phyloP scores from a whole-genome alignment of 176 grass and related monocot genomes.

The Saccharum spontaneum region DNA sequence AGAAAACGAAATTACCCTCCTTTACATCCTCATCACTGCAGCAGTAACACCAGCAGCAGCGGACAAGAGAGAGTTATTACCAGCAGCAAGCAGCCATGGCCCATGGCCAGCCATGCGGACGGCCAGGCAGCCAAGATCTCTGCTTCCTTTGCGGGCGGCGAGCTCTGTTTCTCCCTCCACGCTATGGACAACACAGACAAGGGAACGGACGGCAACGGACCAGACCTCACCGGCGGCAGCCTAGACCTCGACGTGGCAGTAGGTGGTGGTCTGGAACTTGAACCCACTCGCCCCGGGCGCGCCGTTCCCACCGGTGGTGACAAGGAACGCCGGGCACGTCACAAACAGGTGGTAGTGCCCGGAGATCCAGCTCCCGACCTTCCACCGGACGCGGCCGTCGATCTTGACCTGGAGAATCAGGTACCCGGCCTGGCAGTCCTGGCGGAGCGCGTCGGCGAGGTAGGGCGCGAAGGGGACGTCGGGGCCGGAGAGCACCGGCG shows the following conservation, averaged over 20 bases:
- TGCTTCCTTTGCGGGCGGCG: background rate
- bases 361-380: slow-evolving; percentile 77
- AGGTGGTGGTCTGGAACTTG: slow-evolving; percentile 52
- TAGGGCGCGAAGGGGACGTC: slow-evolving; percentile 60
- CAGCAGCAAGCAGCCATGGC: background rate
- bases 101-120: too few relatives aligned
- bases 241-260: slow-evolving; percentile 75
- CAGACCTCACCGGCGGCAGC: background rate
- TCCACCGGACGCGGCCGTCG: slow-evolving; percentile 66
- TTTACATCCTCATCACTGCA: slow-evolving; percentile 21
- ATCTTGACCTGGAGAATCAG: slow-evolving; percentile 64
- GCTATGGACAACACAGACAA: background rate
- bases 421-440: slow-evolving; percentile 56
- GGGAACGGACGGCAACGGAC: too few relatives aligned
- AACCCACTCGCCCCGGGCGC: slow-evolving; percentile 22
- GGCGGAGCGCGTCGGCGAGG: slow-evolving; percentile 28
- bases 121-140: background rate
- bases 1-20: background rate
- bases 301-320: slow-evolving; percentile 35
- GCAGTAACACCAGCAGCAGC: background rate
- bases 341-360: slow-evolving; percentile 63
- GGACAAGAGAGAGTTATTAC: background rate
- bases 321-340: slow-evolving; percentile 64
- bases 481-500: slow-evolving; percentile 50
- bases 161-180: background rate